Percentiles rank a stretch among this genome's conserved stretches.
Evolutionary conservation across 2,329 filamentous ascomycete genomes (phyloP).

Genomic region (Cercospora canescens): DNA sequence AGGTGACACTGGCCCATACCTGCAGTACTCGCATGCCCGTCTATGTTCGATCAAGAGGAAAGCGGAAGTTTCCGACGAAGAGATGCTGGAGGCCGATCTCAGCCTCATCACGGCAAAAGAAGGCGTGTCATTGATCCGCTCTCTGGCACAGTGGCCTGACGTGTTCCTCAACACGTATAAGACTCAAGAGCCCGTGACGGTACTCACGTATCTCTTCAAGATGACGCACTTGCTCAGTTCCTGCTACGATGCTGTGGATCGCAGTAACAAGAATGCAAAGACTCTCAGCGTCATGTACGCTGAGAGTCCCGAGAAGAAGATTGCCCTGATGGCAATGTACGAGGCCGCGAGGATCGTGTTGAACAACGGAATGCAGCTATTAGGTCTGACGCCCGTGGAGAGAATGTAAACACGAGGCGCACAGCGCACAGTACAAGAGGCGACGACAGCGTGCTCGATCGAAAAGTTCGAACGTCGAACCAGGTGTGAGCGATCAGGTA

Average conservation of each 20-base stretch:
- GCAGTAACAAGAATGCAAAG: constrained; percentile 37
- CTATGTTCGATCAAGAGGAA: constrained; percentile 62
- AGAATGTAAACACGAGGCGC: constrained; percentile 41
- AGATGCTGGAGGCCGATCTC: constrained; percentile 65
- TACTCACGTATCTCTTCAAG: constrained; percentile 76
- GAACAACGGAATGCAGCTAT: constrained; percentile 77
- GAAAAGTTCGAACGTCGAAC: too few relatives aligned
- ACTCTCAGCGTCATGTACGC: constrained; percentile 75
- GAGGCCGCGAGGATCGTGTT: constrained; percentile 73
- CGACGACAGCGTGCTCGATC: background rate
- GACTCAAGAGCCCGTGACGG: constrained; percentile 73
- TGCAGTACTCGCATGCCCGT: constrained; percentile 80
- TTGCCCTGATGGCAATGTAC: constrained; percentile 75
- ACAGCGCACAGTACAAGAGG: background rate
- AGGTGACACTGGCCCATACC: constrained; percentile 80
- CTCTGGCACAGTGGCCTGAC: constrained; percentile 82
- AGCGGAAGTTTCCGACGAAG: constrained; percentile 52
- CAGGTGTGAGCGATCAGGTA: too few relatives aligned
- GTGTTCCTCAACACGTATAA: constrained; percentile 80
- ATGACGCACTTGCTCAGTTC: constrained; percentile 79
- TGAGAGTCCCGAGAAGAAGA: constrained; percentile 65
- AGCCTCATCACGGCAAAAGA: constrained; percentile 70
- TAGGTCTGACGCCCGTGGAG: constrained; percentile 78
- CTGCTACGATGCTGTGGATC: constrained; percentile 68
- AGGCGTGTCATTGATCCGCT: constrained; percentile 70